Base-by-base conservation (phyloP, 306 rosid genomes). In the Amphicarpaea edgeworthii region DNA sequence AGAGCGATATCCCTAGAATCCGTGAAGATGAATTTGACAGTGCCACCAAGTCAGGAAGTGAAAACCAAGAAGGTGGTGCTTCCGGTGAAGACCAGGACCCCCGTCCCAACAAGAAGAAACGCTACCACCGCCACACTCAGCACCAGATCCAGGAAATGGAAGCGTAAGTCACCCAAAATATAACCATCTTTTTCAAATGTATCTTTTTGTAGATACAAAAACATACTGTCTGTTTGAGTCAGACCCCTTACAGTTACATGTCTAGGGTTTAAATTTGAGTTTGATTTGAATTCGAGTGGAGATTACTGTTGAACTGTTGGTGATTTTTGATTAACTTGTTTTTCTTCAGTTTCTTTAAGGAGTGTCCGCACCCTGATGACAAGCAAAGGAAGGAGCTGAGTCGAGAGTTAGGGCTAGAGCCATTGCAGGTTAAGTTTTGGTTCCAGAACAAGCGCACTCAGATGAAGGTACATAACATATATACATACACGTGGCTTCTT, bases 131-230 rank as follows among this genome's bases (percentile, higher is more conserved):
- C 72, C 99, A 96, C 82, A 96, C 99, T 20, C 99, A 96, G 68
- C 97, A 89, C 60, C 98, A 96, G 91, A 96, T 96, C 90, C 99
- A 96, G 84, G 98, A 92, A 83, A 96, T 96, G 99, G 99, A 96
- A 89, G 85, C 98, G 99, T 96, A 85, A 82, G 85, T 16, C 7
- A 30, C 8, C n/a, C 41, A 5, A 26, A 51, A 45, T 1, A 20
- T 12, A 24, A 12, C 50, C 1, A 1, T 12, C 12, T 23, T 24
- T 15, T 12, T 37, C 37, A 30, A 30, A 53, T 34, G 16, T 55
- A 55, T 23, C 7, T 4, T 10, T 3, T 54, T 54, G 23, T 51
- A 10, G 21, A 2, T 49, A 16, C 21, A 16, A 3, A 49, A 30
- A 3, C 34, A 30, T 5, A 30, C 34, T 0, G 3, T 30, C 47